Conservation (phyloP, 1,139 yeast species). For the Yamadazyma sp. region DNA sequence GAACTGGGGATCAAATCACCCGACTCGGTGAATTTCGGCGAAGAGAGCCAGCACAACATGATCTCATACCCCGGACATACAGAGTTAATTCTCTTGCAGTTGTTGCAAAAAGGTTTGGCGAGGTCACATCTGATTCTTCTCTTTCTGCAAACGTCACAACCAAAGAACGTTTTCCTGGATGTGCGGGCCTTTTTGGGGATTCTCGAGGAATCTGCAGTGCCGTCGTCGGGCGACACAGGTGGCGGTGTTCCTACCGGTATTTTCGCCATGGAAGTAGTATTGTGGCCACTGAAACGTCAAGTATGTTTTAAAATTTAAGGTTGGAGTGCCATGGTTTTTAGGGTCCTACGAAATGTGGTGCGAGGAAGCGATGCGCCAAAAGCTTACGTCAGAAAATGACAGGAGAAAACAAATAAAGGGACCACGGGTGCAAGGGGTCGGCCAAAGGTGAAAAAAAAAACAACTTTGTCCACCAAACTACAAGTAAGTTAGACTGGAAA, state of each 20-base stretch:
- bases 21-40: conserved; percentile 42
- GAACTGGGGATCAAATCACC: conserved; percentile 17
- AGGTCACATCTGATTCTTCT: conserved; percentile 52
- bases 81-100: conserved; percentile 48
- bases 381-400: neutral
- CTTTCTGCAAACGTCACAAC: conserved; percentile 53
- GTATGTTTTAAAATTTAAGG: no score
- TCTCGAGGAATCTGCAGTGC: neutral
- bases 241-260: neutral
- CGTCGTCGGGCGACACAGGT: neutral
- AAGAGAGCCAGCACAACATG: conserved; percentile 73
- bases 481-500: no score
- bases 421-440: no score
- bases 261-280: neutral
- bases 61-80: conserved; percentile 83
- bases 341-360: conserved; percentile 1
- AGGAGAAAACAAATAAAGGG: no score
- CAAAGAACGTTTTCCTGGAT: conserved; percentile 43
- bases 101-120: conserved; percentile 40
- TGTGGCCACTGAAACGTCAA: neutral
- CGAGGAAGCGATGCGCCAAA: conserved; percentile 2
- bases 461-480: no score
- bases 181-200: conserved; percentile 9
- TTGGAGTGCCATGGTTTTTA: neutral
- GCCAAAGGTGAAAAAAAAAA: no score